Percentiles rank a stretch among this genome's conserved stretches.
Evolutionary conservation across 345 rosid genomes (phyloP).

Genomic region (Gynandropsis gynandra): DNA sequence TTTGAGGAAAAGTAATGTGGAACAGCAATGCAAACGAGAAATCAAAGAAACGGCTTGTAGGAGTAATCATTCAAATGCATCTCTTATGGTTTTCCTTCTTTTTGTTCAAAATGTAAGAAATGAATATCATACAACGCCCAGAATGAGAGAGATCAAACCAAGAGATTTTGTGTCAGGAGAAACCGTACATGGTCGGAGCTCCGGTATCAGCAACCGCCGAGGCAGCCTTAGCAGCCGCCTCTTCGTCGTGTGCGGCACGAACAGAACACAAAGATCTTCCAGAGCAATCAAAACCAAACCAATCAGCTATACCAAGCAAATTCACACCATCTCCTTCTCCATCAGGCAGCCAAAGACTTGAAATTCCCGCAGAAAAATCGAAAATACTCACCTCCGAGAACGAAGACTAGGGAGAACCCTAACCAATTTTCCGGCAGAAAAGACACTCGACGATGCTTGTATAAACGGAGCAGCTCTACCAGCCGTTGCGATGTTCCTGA

Average conservation of each 20-base stretch:
- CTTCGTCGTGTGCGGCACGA: conserved; percentile 58
- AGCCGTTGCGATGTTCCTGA: conserved; percentile 39
- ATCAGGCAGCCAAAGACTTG: background rate
- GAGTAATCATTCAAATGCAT: conserved; percentile 16
- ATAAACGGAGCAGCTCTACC: conserved; percentile 25
- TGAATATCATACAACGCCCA: background rate
- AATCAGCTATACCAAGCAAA: conserved; percentile 9
- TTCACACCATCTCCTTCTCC: too few species aligned
- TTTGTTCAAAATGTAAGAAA: too few species aligned
- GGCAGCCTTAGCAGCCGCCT: conserved; percentile 70
- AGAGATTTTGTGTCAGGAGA: conserved; percentile 16
- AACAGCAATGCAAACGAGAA: background rate
- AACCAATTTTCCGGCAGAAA: conserved; percentile 18
- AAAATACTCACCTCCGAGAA: conserved; percentile 34
- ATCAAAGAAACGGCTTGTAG: too few species aligned
- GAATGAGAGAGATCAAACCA: conserved; percentile 32
- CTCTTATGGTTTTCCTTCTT: too few species aligned
- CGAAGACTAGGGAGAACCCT: conserved; percentile 27
- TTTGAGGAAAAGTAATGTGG: background rate
- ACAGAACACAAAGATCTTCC: conserved; percentile 42
- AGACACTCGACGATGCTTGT: conserved; percentile 22
- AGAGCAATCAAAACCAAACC: conserved; percentile 5
- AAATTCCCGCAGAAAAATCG: background rate
- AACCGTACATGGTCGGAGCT: conserved; percentile 76
- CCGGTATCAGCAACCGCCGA: conserved; percentile 52